Evolutionary conservation across 768 basidiomycete genomes (phyloP).

Genomic region (Lentinula lateritia): DNA sequence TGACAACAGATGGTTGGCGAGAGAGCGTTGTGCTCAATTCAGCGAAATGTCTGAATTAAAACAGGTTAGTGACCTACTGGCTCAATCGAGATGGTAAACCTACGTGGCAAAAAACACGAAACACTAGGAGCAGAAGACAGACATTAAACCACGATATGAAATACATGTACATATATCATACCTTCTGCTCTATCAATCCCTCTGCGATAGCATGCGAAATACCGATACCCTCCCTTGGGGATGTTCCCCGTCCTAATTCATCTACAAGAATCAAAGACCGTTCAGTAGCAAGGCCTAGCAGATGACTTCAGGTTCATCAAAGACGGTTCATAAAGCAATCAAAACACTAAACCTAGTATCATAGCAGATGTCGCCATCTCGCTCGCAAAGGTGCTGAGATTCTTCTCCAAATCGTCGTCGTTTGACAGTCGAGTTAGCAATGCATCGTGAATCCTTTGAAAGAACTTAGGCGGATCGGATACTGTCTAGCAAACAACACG

Average conservation of each 20-base stretch:
- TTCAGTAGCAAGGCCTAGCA: slow-evolving; percentile 59
- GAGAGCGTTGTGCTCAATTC: slow-evolving; percentile 77
- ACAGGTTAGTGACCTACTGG: neutral
- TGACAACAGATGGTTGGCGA: slow-evolving; percentile 71
- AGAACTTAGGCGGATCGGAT: neutral
- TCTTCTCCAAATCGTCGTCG: slow-evolving; percentile 88
- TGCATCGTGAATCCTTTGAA: slow-evolving; percentile 67
- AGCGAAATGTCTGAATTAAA: slow-evolving; percentile 57
- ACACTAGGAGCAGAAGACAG: slow-evolving; percentile 35
- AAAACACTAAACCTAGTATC: slow-evolving; percentile 60
- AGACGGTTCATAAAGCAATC: neutral
- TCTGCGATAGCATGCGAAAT: slow-evolving; percentile 83
- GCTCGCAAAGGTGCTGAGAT: slow-evolving; percentile 88
- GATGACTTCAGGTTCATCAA: neutral
- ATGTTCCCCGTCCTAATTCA: slow-evolving; percentile 91
- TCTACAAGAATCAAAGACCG: slow-evolving; percentile 82
- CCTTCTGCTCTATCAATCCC: slow-evolving; percentile 68
- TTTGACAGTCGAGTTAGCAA: slow-evolving; percentile 87
- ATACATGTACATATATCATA: slow-evolving; percentile 19
- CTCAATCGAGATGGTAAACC: slow-evolving; percentile 12
- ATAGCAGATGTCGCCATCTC: slow-evolving; percentile 93
- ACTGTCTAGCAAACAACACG: neutral
- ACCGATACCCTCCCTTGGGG: slow-evolving; percentile 74
- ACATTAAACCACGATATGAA: neutral
- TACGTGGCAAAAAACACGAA: slow-evolving; percentile 92